Conservation (phyloP, 2,329 filamentous ascomycete genomes). For the Mollisiaceae sp. region DNA sequence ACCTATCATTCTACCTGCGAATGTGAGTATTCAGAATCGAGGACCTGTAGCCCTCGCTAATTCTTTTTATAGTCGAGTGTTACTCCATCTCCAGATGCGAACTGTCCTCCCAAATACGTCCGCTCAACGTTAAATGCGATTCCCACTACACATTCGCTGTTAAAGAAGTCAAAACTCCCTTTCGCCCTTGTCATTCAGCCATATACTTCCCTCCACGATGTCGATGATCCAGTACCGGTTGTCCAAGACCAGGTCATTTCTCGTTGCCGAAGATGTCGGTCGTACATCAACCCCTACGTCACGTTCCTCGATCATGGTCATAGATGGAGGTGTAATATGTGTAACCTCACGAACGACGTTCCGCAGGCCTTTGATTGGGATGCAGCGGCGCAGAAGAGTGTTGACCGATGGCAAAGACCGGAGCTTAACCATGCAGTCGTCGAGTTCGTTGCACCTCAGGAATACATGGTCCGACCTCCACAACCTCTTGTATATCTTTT, state of each 20-base stretch:
- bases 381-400: conserved; percentile 84
- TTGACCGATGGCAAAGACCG: conserved; percentile 88
- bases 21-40: conserved; percentile 65
- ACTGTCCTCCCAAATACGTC: conserved; percentile 92
- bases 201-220: conserved; percentile 89
- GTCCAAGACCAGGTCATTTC: conserved; percentile 98
- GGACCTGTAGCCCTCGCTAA: conserved; percentile 44
- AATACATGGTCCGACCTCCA: conserved; percentile 98
- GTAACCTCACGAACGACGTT: conserved; percentile 96
- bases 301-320: conserved; percentile 97
- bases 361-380: conserved; percentile 99
- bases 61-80: conserved; percentile 71
- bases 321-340: conserved; percentile 99
- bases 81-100: conserved; percentile 87
- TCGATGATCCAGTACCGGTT: conserved; percentile 88
- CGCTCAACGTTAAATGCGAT: conserved; percentile 94
- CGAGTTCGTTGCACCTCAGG: conserved; percentile 96
- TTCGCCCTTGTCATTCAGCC: conserved; percentile 97
- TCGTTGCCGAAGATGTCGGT: conserved; percentile 90
- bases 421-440: conserved; percentile 97
- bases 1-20: conserved; percentile 86
- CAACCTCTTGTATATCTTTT: conserved; percentile 96
- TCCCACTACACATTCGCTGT: conserved; percentile 86
- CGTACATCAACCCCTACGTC: conserved; percentile 97
- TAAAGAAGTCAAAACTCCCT: conserved; percentile 96